Conservation (phyloP, 805 yeast species). For the Spathaspora hagerdaliae region DNA sequence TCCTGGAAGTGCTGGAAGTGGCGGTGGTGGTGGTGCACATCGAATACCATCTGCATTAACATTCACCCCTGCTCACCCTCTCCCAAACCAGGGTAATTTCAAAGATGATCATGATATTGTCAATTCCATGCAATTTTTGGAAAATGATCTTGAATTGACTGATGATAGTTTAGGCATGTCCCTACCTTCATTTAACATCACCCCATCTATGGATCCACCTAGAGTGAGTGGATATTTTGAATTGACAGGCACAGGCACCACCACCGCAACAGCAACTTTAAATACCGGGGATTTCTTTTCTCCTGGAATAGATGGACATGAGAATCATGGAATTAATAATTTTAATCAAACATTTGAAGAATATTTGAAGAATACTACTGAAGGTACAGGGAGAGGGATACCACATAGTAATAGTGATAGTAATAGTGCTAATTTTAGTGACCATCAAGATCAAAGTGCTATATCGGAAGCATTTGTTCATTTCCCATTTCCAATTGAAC, state of each 20-base stretch:
- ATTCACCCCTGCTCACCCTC: background rate
- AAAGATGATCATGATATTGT: conserved; percentile 2
- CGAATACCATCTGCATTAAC: conserved; percentile 2
- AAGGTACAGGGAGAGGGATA: background rate
- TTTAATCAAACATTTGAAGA: conserved; percentile 11
- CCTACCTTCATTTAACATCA: conserved; percentile 14
- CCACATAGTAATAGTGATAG: background rate
- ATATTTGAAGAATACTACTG: conserved; percentile 3
- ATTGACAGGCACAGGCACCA: background rate
- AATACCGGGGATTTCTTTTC: conserved; percentile 10
- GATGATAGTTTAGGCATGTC: background rate
- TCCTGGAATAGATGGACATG: conserved; percentile 7
- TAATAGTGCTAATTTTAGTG: background rate
- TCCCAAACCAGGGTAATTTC: too few relatives aligned
- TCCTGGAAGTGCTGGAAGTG: background rate
- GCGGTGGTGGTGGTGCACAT: too few relatives aligned
- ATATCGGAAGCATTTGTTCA: background rate
- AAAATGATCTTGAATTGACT: conserved; percentile 5
- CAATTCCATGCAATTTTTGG: background rate
- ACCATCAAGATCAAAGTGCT: background rate
- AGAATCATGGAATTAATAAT: conserved; percentile 3
- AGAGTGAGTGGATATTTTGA: conserved; percentile 7
- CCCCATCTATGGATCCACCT: conserved; percentile 34
- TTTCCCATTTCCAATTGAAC: background rate
- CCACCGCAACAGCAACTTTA: background rate